Evolutionary conservation across 2,329 filamentous ascomycete genomes (phyloP).

Genomic region (Tympanopsis confertula): DNA sequence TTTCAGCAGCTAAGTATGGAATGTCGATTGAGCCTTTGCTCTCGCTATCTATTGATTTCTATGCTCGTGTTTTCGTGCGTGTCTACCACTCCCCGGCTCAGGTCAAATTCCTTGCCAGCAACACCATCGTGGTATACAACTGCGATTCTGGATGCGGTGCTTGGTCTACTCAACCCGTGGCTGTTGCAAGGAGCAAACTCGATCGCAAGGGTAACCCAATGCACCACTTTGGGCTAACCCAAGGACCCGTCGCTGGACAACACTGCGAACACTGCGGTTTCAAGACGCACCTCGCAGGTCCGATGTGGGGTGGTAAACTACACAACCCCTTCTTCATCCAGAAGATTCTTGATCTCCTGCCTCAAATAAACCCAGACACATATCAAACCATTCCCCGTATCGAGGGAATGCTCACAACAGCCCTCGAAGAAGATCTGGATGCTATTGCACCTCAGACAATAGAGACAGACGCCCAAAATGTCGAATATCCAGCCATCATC

Average conservation of each 20-base stretch:
- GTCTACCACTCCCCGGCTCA: slow-evolving; percentile 69
- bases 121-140: slow-evolving; percentile 85
- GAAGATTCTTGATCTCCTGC: slow-evolving; percentile 62
- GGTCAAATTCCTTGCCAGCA: slow-evolving; percentile 82
- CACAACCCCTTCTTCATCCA: slow-evolving; percentile 78
- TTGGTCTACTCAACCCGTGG: slow-evolving; percentile 73
- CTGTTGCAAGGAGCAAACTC: slow-evolving; percentile 51
- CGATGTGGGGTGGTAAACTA: slow-evolving; percentile 87
- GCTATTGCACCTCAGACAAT: slow-evolving; percentile 4
- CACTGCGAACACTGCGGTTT: slow-evolving; percentile 74
- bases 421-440: slow-evolving; percentile 56
- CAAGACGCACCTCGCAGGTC: slow-evolving; percentile 78
- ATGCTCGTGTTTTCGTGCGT: slow-evolving; percentile 77
- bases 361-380: slow-evolving; percentile 49
- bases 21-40: slow-evolving; percentile 81
- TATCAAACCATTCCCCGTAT: slow-evolving; percentile 76
- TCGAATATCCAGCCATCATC: not conserved
- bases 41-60: slow-evolving; percentile 92
- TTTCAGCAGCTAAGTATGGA: slow-evolving; percentile 73
- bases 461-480: slow-evolving; percentile 8
- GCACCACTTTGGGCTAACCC: slow-evolving; percentile 68
- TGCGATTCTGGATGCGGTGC: slow-evolving; percentile 87
- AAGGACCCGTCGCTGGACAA: slow-evolving; percentile 55
- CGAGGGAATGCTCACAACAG: slow-evolving; percentile 82
- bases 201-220: slow-evolving; percentile 64